Evolutionary conservation across 2,329 filamentous ascomycete genomes (phyloP), one percentile per base, ranked within the genome.

Genomic region (Cercospora canescens): DNA sequence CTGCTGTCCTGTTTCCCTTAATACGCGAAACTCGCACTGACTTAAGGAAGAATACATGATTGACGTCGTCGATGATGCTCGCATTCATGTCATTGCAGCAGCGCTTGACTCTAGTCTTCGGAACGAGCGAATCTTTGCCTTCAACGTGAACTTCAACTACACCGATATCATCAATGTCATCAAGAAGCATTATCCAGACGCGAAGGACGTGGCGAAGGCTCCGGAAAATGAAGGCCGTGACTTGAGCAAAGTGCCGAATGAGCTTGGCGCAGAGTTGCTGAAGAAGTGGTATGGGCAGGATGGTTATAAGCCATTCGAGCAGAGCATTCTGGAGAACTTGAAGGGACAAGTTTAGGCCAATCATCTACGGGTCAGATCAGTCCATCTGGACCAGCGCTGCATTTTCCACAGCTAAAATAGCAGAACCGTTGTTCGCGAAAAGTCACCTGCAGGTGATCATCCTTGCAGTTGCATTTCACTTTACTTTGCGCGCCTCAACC

Each of bases 81-180:
- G 81, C 0, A 73, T 89, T 0, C 86, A 88, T 45, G 78, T 88
- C 2, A 82, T 83, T 2, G 86, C 82, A 0, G 75, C 85, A 7
- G 70, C 65, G 1, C 76, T 86, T 0, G 76, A 85, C 24, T 76
- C 79, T 0, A 76, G 79, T 0, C 79, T 87, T 0, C 66, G 75
- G 1, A 79, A 79, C 0, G 81, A 88, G 70, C 81, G 87, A 1
- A 73, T 89, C 8, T 86, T 88, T 70, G 86, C 78, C 1, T 86
- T 84, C 60, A 84, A 82, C 0, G 76, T 79, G 1, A 80, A 79
- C 0, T 83, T 79, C 63, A 84, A 78, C 54, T 84, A 80, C 74
- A 83, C 84, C 21, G 71, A 80, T 2, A 69, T 86, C 16, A 67
- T 85, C 9, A 70, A 64, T 0, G 73, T 80, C 9, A 71, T 82